Conservation (phyloP, 176 grass and related monocot species). For the Puccinellia tenuiflora region DNA sequence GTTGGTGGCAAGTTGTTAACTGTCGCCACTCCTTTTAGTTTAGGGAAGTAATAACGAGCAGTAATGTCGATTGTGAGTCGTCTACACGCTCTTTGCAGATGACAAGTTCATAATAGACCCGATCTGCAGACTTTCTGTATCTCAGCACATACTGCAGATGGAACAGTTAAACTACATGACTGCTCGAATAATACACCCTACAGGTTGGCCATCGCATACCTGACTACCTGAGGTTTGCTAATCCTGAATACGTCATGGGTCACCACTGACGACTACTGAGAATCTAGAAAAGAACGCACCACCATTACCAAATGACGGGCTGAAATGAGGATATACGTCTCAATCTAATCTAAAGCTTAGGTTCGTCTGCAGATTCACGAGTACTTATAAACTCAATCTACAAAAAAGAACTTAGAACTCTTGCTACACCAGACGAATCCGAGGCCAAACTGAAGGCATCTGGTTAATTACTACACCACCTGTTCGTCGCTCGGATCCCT, state of each 20-base stretch:
- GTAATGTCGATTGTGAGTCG: neutral
- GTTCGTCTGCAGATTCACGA: neutral
- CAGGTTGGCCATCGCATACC: neutral
- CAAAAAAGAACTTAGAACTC: neutral
- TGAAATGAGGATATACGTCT: neutral
- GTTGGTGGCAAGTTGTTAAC: neutral
- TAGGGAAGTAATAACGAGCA: neutral
- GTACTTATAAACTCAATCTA: neutral
- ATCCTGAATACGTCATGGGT: neutral
- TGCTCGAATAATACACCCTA: neutral
- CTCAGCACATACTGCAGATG: neutral
- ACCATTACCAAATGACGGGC: neutral
- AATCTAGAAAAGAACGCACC: neutral
- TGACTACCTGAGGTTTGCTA: neutral
- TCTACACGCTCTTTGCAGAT: neutral
- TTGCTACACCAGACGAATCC: neutral
- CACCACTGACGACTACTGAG: neutral
- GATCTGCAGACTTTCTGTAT: neutral
- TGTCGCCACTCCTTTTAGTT: neutral
- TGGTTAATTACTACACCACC: neutral
- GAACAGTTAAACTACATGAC: neutral
- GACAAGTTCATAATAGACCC: neutral
- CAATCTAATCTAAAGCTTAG: neutral
- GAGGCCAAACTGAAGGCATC: neutral
- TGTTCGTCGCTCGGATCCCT: neutral